These are phyloP conservation scores for Solanum virginianum DNA, from an alignment of 257 asterid genomes.

Conservation along the genomic window DNA sequence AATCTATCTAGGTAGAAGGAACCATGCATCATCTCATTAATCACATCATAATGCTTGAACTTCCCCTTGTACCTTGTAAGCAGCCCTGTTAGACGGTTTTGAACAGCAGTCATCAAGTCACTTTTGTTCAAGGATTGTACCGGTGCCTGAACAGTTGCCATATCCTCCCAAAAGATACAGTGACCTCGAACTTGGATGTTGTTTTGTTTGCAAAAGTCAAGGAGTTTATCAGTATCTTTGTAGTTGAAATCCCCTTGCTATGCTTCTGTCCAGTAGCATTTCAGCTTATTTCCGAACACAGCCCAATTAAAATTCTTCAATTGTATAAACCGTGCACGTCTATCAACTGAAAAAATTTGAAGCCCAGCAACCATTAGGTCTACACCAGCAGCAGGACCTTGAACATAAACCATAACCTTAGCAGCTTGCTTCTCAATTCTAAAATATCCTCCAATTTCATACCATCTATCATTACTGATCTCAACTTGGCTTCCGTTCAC, in stretches of 20 bases:
- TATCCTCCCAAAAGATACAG: constrained; percentile 91
- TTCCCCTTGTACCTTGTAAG: constrained; percentile 67
- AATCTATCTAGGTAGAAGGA: constrained; percentile 67
- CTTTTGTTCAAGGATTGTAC: constrained; percentile 34
- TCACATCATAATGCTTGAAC: constrained; percentile 70
- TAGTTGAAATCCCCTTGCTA: constrained; percentile 61
- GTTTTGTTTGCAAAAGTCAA: constrained; percentile 32
- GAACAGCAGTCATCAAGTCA: constrained; percentile 48
- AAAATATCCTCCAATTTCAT: constrained; percentile 81
- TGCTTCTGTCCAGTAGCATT: constrained; percentile 88
- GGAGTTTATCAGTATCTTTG: constrained; percentile 62
- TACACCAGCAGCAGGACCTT: constrained; percentile 73
- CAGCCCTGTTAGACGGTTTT: constrained; percentile 47
- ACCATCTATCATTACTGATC: constrained; percentile 63
- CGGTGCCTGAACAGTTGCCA: constrained; percentile 54
- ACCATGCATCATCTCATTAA: constrained; percentile 83
- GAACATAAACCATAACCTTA: constrained; percentile 59
- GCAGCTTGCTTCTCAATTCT: constrained; percentile 63
- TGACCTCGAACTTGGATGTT: constrained; percentile 75
- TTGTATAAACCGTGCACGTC: constrained; percentile 44
- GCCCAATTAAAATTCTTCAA: constrained; percentile 77
- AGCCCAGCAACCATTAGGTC: constrained; percentile 84
- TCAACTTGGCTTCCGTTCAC: constrained; percentile 85
- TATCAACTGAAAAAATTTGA: constrained; percentile 65
- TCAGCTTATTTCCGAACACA: constrained; percentile 71